Evolutionary conservation across 1,284 basidiomycete genomes (phyloP).

Genomic region (Trametes sp.): DNA sequence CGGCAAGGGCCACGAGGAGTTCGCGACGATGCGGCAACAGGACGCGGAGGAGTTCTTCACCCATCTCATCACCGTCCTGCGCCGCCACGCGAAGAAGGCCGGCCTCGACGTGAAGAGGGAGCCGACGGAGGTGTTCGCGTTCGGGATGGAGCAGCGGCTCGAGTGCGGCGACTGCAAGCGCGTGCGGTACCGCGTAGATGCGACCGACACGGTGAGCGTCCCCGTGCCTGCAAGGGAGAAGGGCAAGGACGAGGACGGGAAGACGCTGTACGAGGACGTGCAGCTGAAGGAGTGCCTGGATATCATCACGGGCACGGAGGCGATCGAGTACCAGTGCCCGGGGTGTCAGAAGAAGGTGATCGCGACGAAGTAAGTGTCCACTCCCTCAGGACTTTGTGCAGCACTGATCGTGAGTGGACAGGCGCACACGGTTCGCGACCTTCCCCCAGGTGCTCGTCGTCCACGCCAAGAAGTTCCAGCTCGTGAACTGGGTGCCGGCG

Average conservation of each 20-base stretch:
- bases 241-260: conserved; percentile 65
- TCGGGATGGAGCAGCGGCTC: conserved; percentile 86
- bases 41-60: conserved; percentile 96
- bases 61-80: conserved; percentile 77
- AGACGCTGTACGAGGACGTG: conserved; percentile 75
- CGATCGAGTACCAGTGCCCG: conserved; percentile 76
- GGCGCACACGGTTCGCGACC: conserved; percentile 80
- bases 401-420: too few species aligned
- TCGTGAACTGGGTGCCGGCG: conserved; percentile 96
- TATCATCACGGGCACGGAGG: conserved; percentile 70
- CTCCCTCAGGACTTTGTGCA: too few species aligned
- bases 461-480: conserved; percentile 94
- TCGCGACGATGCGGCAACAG: conserved; percentile 96
- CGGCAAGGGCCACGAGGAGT: conserved; percentile 94
- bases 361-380: conserved; percentile 64
- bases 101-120: conserved; percentile 39
- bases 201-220: conserved; percentile 81
- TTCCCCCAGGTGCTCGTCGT: conserved; percentile 92
- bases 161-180: conserved; percentile 84
- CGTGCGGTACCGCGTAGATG: conserved; percentile 91
- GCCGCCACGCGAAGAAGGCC: conserved; percentile 68
- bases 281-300: conserved; percentile 76
- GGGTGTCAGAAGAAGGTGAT: conserved; percentile 66
- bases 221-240: conserved; percentile 74
- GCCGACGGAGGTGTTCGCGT: conserved; percentile 82